Base-by-base conservation (phyloP, 768 basidiomycete species). In the Galerina marginata region DNA sequence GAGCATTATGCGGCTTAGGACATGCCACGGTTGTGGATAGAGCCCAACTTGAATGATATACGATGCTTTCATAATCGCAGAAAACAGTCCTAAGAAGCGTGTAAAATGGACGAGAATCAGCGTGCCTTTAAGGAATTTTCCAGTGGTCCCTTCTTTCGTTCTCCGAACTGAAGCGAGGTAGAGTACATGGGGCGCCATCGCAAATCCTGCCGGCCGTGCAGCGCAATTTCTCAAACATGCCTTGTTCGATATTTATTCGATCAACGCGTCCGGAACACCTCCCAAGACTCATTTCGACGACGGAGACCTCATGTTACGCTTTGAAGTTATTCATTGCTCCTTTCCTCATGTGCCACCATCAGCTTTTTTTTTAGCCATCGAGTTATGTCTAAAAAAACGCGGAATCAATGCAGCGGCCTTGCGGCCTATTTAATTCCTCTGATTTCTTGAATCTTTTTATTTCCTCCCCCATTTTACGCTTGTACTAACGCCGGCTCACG, bases 371-470 rank as follows among this genome's bases (percentile, higher is more conserved):
- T 36, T 43, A 14, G 47, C 11, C 20, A 42, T 44, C 10, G 26
- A 29, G 40, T 26, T 10, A 26, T 40, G 23, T n/a, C 10, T 43
- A 33, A 44, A 46, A 25, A 54, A 60, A 60, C 53, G 60, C 42
- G 60, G 60, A 45, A 43, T 11, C 54, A 56, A 61, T 25, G 60
- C 54, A 56, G 42, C 48, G 49, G 50, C 60, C 60, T 56, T 56
- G 60, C 60, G 54, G 54, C 52, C 33, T 33, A 43, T 23, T 43
- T 29, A 16, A 40, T 42, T 33, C 53, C 59, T 40, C 38, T 48
- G 33, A 47, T 42, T 39, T n/a, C 23, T 36, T 23, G n/a, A 36
- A 51, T 38, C 12, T 29, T 42, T n/a, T 20, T 47, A 14, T 56
- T 43, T 47, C 25, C 26, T 46, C 40, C 14, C 40, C 14, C 37